These are phyloP conservation scores for Pulicaria dysenterica DNA, from an alignment of 129 eudicot genomes.

Conservation along the genomic window DNA sequence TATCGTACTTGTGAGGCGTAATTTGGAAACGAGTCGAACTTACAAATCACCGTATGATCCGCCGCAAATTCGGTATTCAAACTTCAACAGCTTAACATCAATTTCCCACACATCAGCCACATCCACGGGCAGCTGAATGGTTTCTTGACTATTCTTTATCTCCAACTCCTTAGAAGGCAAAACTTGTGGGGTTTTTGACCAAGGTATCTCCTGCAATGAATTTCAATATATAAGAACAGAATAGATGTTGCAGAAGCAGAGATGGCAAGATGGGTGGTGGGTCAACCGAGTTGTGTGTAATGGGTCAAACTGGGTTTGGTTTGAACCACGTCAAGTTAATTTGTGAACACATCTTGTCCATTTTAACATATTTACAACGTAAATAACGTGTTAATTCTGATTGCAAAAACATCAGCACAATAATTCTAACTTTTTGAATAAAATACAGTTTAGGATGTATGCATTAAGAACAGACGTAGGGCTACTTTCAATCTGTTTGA, in stretches of 20 bases:
- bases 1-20: not conserved
- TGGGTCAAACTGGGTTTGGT: not conserved
- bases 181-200: conserved; percentile 42
- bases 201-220: conserved; percentile 53
- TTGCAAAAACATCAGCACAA: not conserved
- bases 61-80: conserved; percentile 61
- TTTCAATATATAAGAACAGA: conserved; percentile 10
- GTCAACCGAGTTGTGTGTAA: not conserved
- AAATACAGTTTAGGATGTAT: not conserved
- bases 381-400: not conserved
- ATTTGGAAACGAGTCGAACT: conserved; percentile 34
- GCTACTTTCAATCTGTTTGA: not conserved
- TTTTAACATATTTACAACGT: not conserved
- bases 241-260: not conserved
- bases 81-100: conserved; percentile 57
- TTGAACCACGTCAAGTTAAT: not conserved
- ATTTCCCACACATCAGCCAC: conserved; percentile 93
- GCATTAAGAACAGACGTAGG: not conserved
- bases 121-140: conserved; percentile 49
- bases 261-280: conserved; percentile 11
- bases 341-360: not conserved
- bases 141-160: conserved; percentile 32
- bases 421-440: not conserved
- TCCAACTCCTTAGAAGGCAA: conserved; percentile 40
- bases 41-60: conserved; percentile 81